A percentile compares a stretch with the other conserved stretches of the same genome.
These are phyloP conservation scores for Xylariales sp. DNA, from an alignment of 2,329 filamentous ascomycete species.

Conservation along the genomic window DNA sequence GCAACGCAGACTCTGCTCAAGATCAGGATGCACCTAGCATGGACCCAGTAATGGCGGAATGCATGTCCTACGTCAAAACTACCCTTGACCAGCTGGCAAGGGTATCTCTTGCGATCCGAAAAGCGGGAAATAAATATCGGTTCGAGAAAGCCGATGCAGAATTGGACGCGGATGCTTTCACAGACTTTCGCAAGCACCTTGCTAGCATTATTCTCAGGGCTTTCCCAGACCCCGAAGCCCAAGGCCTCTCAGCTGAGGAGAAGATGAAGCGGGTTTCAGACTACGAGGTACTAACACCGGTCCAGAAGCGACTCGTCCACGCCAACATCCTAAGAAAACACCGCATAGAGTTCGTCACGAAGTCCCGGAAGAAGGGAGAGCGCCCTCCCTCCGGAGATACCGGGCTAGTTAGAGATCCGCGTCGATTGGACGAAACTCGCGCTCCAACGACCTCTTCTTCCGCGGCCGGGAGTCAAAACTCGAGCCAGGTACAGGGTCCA, in stretches of 20 bases:
- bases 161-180: background rate
- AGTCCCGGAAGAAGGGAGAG: background rate
- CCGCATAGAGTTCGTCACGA: constrained; percentile 12
- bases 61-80: constrained; percentile 4
- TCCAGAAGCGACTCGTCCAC: constrained; percentile 19
- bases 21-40: background rate
- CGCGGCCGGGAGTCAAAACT: background rate
- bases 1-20: constrained; percentile 6
- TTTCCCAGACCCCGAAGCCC: constrained; percentile 13
- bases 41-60: constrained; percentile 16
- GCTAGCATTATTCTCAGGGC: constrained; percentile 11
- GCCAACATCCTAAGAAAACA: constrained; percentile 15
- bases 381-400: background rate
- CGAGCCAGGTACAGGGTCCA: background rate
- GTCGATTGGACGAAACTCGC: background rate
- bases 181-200: constrained; percentile 14
- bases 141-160: constrained; percentile 13
- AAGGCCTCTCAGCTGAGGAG: constrained; percentile 1
- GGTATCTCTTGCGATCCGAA: constrained; percentile 10
- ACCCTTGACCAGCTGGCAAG: constrained; percentile 12
- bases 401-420: background rate
- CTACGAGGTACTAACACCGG: background rate
- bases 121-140: constrained; percentile 14
- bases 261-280: constrained; percentile 13
- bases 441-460: constrained; percentile 4